Conservation (phyloP, 2,329 filamentous ascomycete species). For the Aspergillus felis region DNA sequence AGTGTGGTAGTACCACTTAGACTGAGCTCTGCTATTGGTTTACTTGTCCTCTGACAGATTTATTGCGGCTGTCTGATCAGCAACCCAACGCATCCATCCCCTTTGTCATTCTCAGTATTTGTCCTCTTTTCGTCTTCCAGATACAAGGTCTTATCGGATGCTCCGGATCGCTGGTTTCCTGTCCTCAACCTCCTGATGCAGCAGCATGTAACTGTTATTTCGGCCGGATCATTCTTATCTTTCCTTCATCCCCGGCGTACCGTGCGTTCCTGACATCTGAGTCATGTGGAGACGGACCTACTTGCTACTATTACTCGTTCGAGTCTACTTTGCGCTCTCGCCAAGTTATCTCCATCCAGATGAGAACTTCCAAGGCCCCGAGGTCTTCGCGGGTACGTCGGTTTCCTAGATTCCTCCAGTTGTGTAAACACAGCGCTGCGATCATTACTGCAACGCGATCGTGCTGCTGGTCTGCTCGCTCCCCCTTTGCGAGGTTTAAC, state of each 20-base stretch:
- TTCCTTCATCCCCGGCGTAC: slow-evolving; percentile 9
- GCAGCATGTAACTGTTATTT: slow-evolving; percentile 4
- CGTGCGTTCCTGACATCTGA: slow-evolving; percentile 16
- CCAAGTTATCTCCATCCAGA: slow-evolving; percentile 97
- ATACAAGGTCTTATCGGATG: neutral
- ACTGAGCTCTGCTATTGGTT: neutral
- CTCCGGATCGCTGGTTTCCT: slow-evolving; percentile 2
- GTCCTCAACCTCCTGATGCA: neutral
- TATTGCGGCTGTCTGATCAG: neutral
- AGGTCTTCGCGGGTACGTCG: slow-evolving; percentile 85
- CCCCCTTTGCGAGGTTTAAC: neutral
- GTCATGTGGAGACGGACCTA: slow-evolving; percentile 89
- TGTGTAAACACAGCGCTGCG: neutral
- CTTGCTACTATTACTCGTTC: slow-evolving; percentile 75
- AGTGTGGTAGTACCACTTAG: too few species aligned
- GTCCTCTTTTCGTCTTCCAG: neutral
- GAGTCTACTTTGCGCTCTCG: slow-evolving; percentile 89
- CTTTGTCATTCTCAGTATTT: neutral
- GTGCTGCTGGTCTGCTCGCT: neutral
- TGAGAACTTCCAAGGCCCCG: slow-evolving; percentile 97
- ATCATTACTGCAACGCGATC: slow-evolving; percentile 5
- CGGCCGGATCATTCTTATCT: neutral
- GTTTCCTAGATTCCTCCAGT: neutral
- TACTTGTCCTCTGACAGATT: neutral
- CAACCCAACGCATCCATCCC: slow-evolving; percentile 2